phyloP scores from a whole-genome alignment of 345 rosid genomes.

The Citrus unshiu region DNA sequence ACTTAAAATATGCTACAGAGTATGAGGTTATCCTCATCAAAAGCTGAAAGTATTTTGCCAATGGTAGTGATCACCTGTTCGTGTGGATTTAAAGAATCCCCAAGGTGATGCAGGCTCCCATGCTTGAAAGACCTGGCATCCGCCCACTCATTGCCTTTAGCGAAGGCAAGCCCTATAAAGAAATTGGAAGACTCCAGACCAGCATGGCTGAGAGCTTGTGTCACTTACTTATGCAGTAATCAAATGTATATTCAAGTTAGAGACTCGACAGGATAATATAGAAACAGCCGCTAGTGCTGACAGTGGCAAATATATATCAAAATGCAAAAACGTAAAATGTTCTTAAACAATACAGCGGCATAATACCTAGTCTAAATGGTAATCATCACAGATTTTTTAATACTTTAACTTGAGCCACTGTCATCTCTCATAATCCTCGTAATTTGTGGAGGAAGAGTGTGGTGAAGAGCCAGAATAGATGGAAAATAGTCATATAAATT shows the following conservation, averaged over 20 bases:
- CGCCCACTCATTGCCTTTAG: constrained; percentile 79
- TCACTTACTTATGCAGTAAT: constrained; percentile 38
- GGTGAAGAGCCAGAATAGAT: constrained; percentile 16
- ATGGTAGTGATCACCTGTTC: constrained; percentile 54
- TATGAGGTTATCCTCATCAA: constrained; percentile 50
- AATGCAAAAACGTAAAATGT: background rate
- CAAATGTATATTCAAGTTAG: background rate
- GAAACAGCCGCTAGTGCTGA: no score
- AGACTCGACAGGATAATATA: background rate
- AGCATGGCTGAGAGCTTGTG: constrained; percentile 58
- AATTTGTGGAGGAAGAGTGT: background rate
- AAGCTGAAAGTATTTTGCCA: constrained; percentile 47
- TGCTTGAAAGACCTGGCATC: constrained; percentile 46
- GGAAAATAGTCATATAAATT: constrained; percentile 3
- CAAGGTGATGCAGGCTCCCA: constrained; percentile 38
- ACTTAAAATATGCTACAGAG: constrained; percentile 1
- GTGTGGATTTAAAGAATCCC: constrained; percentile 39
- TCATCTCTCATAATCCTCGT: constrained; percentile 16
- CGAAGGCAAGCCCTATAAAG: constrained; percentile 67
- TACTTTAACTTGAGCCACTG: constrained; percentile 21
- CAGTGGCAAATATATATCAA: background rate
- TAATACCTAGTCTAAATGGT: constrained; percentile 34
- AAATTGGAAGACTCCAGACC: constrained; percentile 81
- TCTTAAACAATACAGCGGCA: background rate
- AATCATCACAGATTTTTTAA: constrained; percentile 33